These are phyloP conservation scores for Aphanocladium album DNA, from an alignment of 2,329 filamentous ascomycete species.

Conservation along the genomic window DNA sequence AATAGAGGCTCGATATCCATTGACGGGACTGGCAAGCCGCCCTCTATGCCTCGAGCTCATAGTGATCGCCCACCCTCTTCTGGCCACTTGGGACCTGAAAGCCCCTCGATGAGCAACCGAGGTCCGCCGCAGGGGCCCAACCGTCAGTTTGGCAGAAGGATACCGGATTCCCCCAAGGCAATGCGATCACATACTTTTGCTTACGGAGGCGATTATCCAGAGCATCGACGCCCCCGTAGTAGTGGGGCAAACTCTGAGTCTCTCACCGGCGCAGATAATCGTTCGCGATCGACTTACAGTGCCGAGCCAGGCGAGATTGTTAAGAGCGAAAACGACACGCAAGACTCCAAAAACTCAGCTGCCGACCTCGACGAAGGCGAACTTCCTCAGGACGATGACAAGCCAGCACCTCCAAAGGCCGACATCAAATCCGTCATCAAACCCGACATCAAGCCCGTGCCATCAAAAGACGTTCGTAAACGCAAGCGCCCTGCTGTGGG, in stretches of 20 bases:
- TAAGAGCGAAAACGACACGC: constrained; percentile 35
- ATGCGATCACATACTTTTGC: constrained; percentile 47
- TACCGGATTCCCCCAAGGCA: constrained; percentile 47
- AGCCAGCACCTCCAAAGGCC: constrained; percentile 9
- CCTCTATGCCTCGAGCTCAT: constrained; percentile 35
- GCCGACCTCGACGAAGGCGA: constrained; percentile 14
- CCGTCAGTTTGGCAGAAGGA: constrained; percentile 35
- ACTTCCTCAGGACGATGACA: constrained; percentile 12
- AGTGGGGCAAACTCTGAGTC: constrained; percentile 47
- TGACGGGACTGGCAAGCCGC: constrained; percentile 38
- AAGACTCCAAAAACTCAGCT: not conserved
- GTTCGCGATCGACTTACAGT: constrained; percentile 35
- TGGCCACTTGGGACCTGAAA: constrained; percentile 32
- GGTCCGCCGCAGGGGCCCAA: not conserved
- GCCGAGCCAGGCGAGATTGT: constrained; percentile 45
- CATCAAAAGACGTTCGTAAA: constrained; percentile 17
- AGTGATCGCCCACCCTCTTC: constrained; percentile 12
- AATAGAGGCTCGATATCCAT: constrained; percentile 36
- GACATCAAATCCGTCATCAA: too few relatives aligned
- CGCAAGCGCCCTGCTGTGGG: constrained; percentile 27
- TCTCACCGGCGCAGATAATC: constrained; percentile 27
- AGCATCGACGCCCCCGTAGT: constrained; percentile 45
- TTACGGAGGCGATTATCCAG: constrained; percentile 35
- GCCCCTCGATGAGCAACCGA: constrained; percentile 34
- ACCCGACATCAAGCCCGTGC: not conserved